Evolutionary conservation across 768 basidiomycete genomes (phyloP), one percentile per base, ranked within the genome.

Genomic region (Mycena sanguinolenta): DNA sequence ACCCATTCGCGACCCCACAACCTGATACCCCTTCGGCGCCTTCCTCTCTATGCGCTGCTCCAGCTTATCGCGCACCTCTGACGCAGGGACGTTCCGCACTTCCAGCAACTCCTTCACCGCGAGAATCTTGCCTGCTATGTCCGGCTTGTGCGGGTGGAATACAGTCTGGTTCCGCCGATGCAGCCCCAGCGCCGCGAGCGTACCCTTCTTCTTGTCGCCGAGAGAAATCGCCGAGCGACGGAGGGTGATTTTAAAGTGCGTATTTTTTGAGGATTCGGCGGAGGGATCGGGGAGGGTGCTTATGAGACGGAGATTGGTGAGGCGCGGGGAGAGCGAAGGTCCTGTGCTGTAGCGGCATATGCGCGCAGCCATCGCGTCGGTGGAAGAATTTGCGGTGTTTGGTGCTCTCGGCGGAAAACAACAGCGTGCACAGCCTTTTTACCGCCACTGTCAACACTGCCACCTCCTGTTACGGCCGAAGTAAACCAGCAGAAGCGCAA

Each of bases 171-270:
- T 88, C 44, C 95, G 89, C 66, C 92, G 84, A 79, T 94, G 91
- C 59, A 98, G 85, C 1, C 96, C 96, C 3, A 98, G 89, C 0
- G 95, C 88, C n/a, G 87, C 85, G 53, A 97, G 85, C 0, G 96
- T 97, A 55, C 86, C 90, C 76, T 91, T 87, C 65, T 90, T 88
- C 74, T 86, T 86, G 66, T 89, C 83, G 3, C 92, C 91, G 12
- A 97, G 88, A 0, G 95, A 92, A 71, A 97, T 96, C 58, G 90
- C 92, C 7, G 96, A 97, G 64, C 96, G 93, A 13, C 88, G 88
- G 32, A 97, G 90, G 23, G 96, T 97, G 75, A 98, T 92, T 83
- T 93, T 94, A 84, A 88, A 96, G 81, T 97, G 94, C 0, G 96
- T 95, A 34, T 55, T 42, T 80, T 82, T 38, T 8, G 42, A 27